Evolutionary conservation across 1,284 basidiomycete species (phyloP), one percentile per base, ranked within the genome.

Genomic region (Takashimella tepidaria): DNA sequence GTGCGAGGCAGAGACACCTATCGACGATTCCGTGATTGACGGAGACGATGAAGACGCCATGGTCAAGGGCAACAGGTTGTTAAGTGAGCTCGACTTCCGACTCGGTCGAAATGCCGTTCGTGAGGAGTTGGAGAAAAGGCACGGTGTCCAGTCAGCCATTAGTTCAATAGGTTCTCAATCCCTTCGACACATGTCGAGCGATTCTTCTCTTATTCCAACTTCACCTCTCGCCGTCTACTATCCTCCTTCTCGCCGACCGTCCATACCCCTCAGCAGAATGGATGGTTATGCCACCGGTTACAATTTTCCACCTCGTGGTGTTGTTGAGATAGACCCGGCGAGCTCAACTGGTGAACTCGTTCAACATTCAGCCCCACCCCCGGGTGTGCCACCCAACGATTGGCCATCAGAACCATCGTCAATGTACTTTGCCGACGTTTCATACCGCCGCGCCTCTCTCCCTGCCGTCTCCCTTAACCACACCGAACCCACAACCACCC

Each of bases 71-170:
- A 68, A 73, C 53, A 64, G 67, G 51, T 56, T 61, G 41, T 55
- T 73, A 10, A 51, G 56, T 25, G 72, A 73, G 57, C 50, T 73
- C n/a, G 63, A 73, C 37, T 73, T 73, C 47, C 54, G 72, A 20
- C 44, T 66, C 3, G 72, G 72, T 1, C 60, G 66, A 37, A 47
- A 54, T 2, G 72, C 70, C 0, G 72, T 67, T 10, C 55, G 61
- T 23, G 54, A 54, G 12, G 72, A 70, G 50, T 48, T 73, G n/a
- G 67, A 65, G 44, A 56, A 61, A n/a, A 45, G 64, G 26, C 24
- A 31, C 53, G 6, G 20, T 23, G 41, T 42, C 49, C 8, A n/a
- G 13, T 50, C 55, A 3, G 11, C 50, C 13, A 37, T 37, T 37
- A 37, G 31, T 37, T 37, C 31, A 16, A 37, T 16, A 8, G 31